These are phyloP conservation scores for Endotrypanum monterogeii DNA, from an alignment of 208 protist genomes.

Conservation along the genomic window DNA sequence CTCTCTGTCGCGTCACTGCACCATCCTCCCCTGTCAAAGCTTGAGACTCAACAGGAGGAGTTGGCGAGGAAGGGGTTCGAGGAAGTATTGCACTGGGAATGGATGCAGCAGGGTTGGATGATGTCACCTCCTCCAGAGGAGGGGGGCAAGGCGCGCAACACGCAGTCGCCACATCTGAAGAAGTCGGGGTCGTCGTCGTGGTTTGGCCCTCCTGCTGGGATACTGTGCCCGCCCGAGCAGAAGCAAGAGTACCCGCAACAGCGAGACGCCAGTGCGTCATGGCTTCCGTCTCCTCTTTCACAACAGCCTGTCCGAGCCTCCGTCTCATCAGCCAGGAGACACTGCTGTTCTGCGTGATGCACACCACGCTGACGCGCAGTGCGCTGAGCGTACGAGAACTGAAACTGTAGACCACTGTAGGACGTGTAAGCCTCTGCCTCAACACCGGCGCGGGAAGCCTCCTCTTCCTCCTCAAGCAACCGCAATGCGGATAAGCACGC, in stretches of 20 bases:
- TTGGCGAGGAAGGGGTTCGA: neutral
- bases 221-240: neutral
- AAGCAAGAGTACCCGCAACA: neutral
- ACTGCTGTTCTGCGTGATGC: conserved; percentile 20
- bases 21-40: neutral
- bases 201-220: neutral
- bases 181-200: neutral
- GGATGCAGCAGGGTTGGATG: neutral
- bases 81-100: neutral
- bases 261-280: conserved; percentile 1
- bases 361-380: conserved; percentile 10
- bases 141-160: neutral
- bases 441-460: conserved; percentile 40
- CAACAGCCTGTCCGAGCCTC: conserved; percentile 12
- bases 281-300: conserved; percentile 11
- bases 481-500: conserved; percentile 22
- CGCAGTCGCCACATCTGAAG: neutral
- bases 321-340: conserved; percentile 33
- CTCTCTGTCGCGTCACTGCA: neutral
- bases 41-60: neutral
- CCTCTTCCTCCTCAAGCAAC: conserved; percentile 47
- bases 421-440: conserved; percentile 52
- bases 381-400: conserved; percentile 23
- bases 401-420: conserved; percentile 47
- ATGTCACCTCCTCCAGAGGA: neutral